Base-by-base conservation (phyloP, 805 yeast species). In the Pichia rugopelliculosa region DNA sequence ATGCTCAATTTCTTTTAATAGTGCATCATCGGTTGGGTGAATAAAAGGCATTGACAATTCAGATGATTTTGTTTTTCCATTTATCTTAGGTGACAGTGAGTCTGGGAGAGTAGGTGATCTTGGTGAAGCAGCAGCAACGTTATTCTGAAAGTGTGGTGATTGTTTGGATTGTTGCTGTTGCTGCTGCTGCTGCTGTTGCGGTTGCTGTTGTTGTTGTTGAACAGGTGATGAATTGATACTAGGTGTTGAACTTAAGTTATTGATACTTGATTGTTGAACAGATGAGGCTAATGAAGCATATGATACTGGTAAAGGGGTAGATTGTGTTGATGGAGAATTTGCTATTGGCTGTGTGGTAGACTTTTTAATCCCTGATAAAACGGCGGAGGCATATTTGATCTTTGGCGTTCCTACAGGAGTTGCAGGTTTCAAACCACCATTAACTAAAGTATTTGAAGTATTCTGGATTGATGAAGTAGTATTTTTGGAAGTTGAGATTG, bases 401-500 rank as follows among this genome's bases (percentile, higher is more conserved):
- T 64, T 69, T n/a, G 75, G 74, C 1, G 75, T 64, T 18, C 64
- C 60, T 39, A 60, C 60, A 30, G 64, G 59, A 22, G 62, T 60
- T 5, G 64, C 58, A 9, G 63, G 63, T 41, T 58, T 58, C 23
- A 56, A 46, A 3, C 55, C 51, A 18, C 51, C 53, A 36, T 42
- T 45, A 12, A 53, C 26, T 15, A 53, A 10, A 12, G 9, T 23
- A 23, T 37, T 45, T 12, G 51, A 39, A 3, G 51, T 44, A n/a
- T 44, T 41, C 15, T 17, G 7, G n/a, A 3, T 30, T 15, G 33
- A 17, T 39, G 54, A 22, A 2, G 59, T 41, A 12, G 49, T 46
- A 12, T 49, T 38, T 9, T 22, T 20, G 6, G 41, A n/a, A 6
- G 20, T 53, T 17, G 47, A 34, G 17, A 42, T 17, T 3, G 43